Evolutionary conservation across 306 rosid species (phyloP).

Genomic region (Rubus idaeus): DNA sequence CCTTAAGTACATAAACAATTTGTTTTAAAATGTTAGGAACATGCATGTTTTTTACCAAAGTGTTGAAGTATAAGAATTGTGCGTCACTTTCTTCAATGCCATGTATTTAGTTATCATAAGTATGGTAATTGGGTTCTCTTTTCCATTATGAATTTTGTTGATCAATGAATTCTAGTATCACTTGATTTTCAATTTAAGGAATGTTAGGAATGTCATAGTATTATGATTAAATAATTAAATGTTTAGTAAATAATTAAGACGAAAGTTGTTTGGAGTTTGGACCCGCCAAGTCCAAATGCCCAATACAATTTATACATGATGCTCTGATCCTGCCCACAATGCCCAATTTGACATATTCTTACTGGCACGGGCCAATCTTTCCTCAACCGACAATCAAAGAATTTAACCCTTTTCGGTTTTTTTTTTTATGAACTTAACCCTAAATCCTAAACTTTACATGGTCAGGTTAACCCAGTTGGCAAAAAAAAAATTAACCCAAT

Average conservation of each 20-base stretch:
- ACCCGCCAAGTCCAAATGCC: not conserved
- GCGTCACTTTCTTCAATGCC: not conserved
- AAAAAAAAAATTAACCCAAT: too few species aligned
- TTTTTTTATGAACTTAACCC: too few species aligned
- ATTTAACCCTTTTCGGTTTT: not conserved
- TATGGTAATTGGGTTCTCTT: not conserved
- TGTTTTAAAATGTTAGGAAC: too few species aligned
- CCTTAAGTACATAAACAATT: too few species aligned
- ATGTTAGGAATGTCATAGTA: too few species aligned
- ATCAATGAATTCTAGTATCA: not conserved
- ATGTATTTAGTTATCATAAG: not conserved
- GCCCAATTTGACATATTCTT: not conserved
- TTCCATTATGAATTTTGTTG: not conserved
- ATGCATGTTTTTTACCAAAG: too few species aligned
- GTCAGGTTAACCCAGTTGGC: too few species aligned
- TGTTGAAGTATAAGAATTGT: too few species aligned
- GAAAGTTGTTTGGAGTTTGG: not conserved
- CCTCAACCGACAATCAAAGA: not conserved
- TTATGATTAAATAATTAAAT: too few species aligned
- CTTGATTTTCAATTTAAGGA: too few species aligned
- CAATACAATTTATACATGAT: not conserved
- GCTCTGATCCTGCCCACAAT: not conserved
- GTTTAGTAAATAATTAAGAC: not conserved
- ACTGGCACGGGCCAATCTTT: not conserved
- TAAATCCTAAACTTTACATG: too few species aligned